Evolutionary conservation across 257 asterid genomes (phyloP), one percentile per base, ranked within the genome.

Genomic region (Solanum paucissectum): DNA sequence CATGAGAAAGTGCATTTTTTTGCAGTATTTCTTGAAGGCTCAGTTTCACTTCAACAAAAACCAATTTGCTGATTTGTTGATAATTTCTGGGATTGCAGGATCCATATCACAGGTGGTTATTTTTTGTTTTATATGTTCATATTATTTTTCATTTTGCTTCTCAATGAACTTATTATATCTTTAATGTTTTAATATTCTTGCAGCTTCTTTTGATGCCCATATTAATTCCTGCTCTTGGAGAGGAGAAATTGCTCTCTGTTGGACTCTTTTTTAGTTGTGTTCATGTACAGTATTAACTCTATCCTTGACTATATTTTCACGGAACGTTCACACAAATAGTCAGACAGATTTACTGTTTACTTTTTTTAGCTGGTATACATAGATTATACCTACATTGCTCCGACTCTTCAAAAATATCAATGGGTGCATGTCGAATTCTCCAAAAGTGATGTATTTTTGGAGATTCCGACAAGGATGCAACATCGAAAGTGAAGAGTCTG

Each of bases 11-110:
- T 84, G 37, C 37, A 6, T 3, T 23, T n/a, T 36, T n/a, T 23
- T 13, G 94, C 97, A 97, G 99, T 97, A 94, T 85, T 95, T 87
- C 92, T 92, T 97, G 94, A 97, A 95, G 93, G 94, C 97, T 29
- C 94, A 94, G 44, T 97, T 97, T 91, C 98, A 94, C 91, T 97
- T 94, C 75, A 94, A 94, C 93, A 95, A 97, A 90, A 93, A 95
- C 64, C 98, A 97, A 87, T 95, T 97, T 69, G 98, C 99, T 25
- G 98, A 95, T 92, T 89, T 97, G 79, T 89, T 95, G 95, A 93
- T 93, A 74, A 97, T 97, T 82, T 89, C 72, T 71, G 99, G 99
- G 32, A 85, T 95, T 66, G 96, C 98, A 32, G 98, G 98, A 69
- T 90, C 93, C 5, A 83, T 93, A 83, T 95, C 99, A 85, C 99